Evolutionary conservation across 805 yeast species (phyloP), one percentile per base, ranked within the genome.

Genomic region (Saccharomycopsis oosterbeekiorum): DNA sequence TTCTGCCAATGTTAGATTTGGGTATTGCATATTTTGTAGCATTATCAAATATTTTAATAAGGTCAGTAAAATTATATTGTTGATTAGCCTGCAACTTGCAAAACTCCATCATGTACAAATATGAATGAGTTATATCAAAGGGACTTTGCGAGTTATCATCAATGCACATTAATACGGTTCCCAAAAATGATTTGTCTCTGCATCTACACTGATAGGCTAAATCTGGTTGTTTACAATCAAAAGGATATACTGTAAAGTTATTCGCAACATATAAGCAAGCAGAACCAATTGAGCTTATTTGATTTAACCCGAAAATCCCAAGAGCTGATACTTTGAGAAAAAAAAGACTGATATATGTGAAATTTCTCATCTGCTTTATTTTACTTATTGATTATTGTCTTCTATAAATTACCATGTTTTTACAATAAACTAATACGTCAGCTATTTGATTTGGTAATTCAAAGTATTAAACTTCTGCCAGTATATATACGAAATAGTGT

Each of bases 171-270:
- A 75, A 64, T 1, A 74, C 70, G 0, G 78, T 73, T 4, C 76
- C 75, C 47, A 75, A 57, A 61, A 73, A 75, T 6, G 72, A 65
- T 1, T 68, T 67, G 64, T 73, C 68, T 12, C 65, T 59, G 58
- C 79, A 75, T 11, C 77, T 69, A 56, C 77, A 74, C 19, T 65
- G 67, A 60, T 70, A 73, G 17, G 72, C 70, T 24, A 74, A 62
- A 62, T 75, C 78, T 0, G 71, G 71, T 21, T 65, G 58, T 39
- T 60, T 42, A 65, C 76, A 75, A 58, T 72, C 69, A 59, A 73
- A 73, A 24, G 75, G 75, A 56, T 68, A 70, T 8, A 66, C 62
- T 2, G 74, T 69, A 21, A 71, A 63, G 58, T 74, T 73, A 58
- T 70, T 71, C 12, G 75, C 73, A 15, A 71, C 67, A 61, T 67